A percentile compares a stretch with the other conserved stretches of the same genome.
Conservation (phyloP, 306 rosid genomes). For the Gastrolobium villosum region DNA sequence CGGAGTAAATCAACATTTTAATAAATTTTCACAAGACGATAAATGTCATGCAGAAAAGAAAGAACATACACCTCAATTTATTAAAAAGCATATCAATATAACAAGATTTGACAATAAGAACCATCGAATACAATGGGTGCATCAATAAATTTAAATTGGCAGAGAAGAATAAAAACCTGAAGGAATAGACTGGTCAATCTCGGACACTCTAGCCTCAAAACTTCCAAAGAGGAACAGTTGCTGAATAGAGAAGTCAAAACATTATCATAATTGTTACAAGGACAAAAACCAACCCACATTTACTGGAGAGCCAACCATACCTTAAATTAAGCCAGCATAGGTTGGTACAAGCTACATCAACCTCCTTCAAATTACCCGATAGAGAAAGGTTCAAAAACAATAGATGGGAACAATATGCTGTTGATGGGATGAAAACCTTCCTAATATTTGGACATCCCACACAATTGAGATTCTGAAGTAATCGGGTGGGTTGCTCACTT, state of each 20-base stretch:
- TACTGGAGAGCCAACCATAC: slow-evolving; percentile 49
- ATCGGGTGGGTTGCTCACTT: slow-evolving; percentile 71
- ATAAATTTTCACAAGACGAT: background rate
- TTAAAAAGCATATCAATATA: background rate
- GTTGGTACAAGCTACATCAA: slow-evolving; percentile 88
- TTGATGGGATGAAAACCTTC: slow-evolving; percentile 88
- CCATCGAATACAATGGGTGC: background rate
- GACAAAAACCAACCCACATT: slow-evolving; percentile 33
- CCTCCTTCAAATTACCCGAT: slow-evolving; percentile 86
- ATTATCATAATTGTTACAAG: slow-evolving; percentile 40
- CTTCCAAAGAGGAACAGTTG: slow-evolving; percentile 87
- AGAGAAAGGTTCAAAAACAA: slow-evolving; percentile 83
- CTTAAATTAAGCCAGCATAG: slow-evolving; percentile 92
- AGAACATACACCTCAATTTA: background rate
- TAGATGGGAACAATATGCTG: slow-evolving; percentile 79
- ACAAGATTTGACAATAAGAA: slow-evolving; percentile 11
- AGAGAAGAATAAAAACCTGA: slow-evolving; percentile 65
- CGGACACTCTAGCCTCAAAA: slow-evolving; percentile 88
- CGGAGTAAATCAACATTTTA: slow-evolving; percentile 1
- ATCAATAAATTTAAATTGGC: slow-evolving; percentile 23
- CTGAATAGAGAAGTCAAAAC: slow-evolving; percentile 54
- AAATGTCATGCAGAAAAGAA: background rate
- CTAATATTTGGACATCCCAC: slow-evolving; percentile 92
- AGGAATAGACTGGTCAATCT: slow-evolving; percentile 89
- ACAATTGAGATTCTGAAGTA: slow-evolving; percentile 89